phyloP scores from a whole-genome alignment of 805 yeast species.

The Candida sonorensis region DNA sequence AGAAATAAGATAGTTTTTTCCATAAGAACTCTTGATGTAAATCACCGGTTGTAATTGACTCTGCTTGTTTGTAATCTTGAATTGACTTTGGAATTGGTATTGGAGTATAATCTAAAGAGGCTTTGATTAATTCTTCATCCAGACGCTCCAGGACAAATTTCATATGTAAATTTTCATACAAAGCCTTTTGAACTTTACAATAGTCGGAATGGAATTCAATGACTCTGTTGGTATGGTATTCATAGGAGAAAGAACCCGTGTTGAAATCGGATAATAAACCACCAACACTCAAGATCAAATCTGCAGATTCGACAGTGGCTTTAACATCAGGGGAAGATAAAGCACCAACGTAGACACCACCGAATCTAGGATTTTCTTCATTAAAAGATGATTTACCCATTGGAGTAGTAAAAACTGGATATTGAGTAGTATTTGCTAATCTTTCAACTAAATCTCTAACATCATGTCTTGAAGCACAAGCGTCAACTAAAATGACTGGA shows the following conservation, averaged over 20 bases:
- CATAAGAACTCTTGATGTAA: constrained; percentile 64
- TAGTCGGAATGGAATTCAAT: constrained; percentile 76
- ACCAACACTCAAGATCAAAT: constrained; percentile 72
- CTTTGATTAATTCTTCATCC: too few relatives aligned
- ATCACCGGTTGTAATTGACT: constrained; percentile 36
- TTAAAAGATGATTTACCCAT: constrained; percentile 82
- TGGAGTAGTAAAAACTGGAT: constrained; percentile 81
- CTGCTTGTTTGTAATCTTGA: constrained; percentile 31
- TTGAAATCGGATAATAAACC: constrained; percentile 82
- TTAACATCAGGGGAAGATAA: constrained; percentile 67
- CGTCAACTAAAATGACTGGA: constrained; percentile 78
- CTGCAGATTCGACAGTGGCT: constrained; percentile 66
- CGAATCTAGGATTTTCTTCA: constrained; percentile 66
- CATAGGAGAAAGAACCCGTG: constrained; percentile 81
- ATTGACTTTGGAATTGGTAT: constrained; percentile 46
- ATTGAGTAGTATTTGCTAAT: constrained; percentile 61
- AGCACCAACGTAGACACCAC: constrained; percentile 85
- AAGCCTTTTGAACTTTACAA: constrained; percentile 62
- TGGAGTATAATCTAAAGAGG: constrained; percentile 41
- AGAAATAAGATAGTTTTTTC: constrained; percentile 57
- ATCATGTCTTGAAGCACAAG: constrained; percentile 77
- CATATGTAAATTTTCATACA: constrained; percentile 70
- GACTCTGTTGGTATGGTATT: constrained; percentile 66
- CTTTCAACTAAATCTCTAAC: constrained; percentile 56
- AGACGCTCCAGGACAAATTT: constrained; percentile 43